phyloP scores from a whole-genome alignment of 2,329 filamentous ascomycete genomes.

The Aspergillus fumigatiaffinis region DNA sequence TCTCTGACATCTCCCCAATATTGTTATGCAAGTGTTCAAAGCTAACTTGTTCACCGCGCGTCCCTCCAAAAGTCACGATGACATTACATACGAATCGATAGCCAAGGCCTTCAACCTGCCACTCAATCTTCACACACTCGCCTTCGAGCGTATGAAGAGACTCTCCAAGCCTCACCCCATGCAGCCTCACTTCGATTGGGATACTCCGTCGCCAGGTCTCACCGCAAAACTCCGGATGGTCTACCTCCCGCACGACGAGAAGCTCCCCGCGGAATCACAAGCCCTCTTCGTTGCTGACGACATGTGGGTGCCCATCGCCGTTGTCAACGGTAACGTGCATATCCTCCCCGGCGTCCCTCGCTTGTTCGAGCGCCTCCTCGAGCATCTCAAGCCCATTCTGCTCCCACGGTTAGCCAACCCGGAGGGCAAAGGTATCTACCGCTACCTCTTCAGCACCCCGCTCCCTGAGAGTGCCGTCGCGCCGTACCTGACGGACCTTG shows the following conservation, averaged over 20 bases:
- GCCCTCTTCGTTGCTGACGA: conserved; percentile 74
- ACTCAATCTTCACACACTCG: conserved; percentile 70
- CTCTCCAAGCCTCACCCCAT: conserved; percentile 70
- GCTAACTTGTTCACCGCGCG: conserved; percentile 4
- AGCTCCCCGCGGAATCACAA: conserved; percentile 63
- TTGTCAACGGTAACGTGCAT: conserved; percentile 90
- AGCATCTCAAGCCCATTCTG: conserved; percentile 68
- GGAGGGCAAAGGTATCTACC: conserved; percentile 72
- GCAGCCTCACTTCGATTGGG: conserved; percentile 77
- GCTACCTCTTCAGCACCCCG: conserved; percentile 83
- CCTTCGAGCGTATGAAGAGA: conserved; percentile 77
- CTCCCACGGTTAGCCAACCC: conserved; percentile 71
- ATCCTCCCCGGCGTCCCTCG: conserved; percentile 86
- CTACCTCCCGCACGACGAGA: conserved; percentile 71
- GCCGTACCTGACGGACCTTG: conserved; percentile 74
- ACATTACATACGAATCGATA: conserved; percentile 94
- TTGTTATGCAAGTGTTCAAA: background rate
- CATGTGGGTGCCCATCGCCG: conserved; percentile 83
- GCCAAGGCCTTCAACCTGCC: conserved; percentile 80
- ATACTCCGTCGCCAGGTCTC: conserved; percentile 71
- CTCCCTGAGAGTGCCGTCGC: conserved; percentile 82
- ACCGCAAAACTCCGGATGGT: conserved; percentile 89
- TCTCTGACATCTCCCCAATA: background rate
- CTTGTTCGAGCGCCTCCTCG: conserved; percentile 75
- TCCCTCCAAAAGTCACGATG: conserved; percentile 69